Base-by-base conservation (phyloP, 2,329 filamentous ascomycete species). In the Aspergillus amoenus region DNA sequence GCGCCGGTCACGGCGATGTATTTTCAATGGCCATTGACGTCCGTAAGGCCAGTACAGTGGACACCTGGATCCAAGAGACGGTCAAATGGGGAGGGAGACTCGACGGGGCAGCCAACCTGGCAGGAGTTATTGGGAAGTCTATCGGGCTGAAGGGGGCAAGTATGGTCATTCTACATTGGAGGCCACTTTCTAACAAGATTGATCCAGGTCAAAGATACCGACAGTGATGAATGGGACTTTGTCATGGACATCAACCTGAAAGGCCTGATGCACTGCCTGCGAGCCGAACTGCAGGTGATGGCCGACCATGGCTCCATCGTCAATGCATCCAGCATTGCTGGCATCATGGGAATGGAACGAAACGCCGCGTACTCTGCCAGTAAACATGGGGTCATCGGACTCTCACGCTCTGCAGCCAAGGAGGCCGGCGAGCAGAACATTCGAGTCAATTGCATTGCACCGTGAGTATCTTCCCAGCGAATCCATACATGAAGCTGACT, bases 241-340 rank as follows among this genome's bases (percentile, higher is more conserved):
- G 18, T 55, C 44, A 13, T 55, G 11, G 52, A 43, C n/a, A 30
- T 55, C 37, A 55, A 55, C 24, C 18, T 55, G 7, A 49, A 32
- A 9, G 52, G 52, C 12, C 15, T 48, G 17, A 41, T 55, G 44
- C 17, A 49, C 18, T 49, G 37, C 2, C 15, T 55, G n/a, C 34
- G 39, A 8, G 52, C 34, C 2, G 44, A 55, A 21, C 11, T 55
- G 3, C 34, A 15, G 8, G 44, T 43, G 2, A 43, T 55, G 34
- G 44, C 34, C 3, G 44, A 48, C 37, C 13, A 17, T 9, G 52
- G 44, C 5, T 21, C 44, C 5, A 32, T 55, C 21, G 52, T 55
- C 17, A 55, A 55, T 4, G 44, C 45, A n/a, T 22, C 52, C 2
- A 48, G 52, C 17, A 43, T 49, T 11, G 44, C 45, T 7, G 52